Base-by-base conservation (phyloP, 2,329 filamentous ascomycete species). In the Chaetomiaceae sp. region DNA sequence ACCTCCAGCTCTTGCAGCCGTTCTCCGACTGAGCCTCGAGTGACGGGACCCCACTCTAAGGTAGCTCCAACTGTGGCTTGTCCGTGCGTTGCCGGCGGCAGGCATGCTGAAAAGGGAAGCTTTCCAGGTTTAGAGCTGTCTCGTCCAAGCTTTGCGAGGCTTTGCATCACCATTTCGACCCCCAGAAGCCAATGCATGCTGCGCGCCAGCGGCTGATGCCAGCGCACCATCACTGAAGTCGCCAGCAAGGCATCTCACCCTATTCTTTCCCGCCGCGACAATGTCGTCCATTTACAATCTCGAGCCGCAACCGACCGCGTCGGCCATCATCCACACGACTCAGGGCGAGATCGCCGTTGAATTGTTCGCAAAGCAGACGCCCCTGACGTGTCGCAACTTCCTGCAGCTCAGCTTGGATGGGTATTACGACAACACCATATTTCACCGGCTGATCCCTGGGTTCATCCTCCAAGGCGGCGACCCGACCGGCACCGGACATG, bases 401-500 rank as follows among this genome's bases (percentile, higher is more conserved):
- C 80, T 99, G 34, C 94, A 99, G 70, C 87, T 91, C 66, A 94
- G 89, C 67, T 81, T 96, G 62, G 91, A 99, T 68, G 91, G 91
- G 62, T 97, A 97, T 76, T 99, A 97, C 75, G 86, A 90, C 64
- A 85, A 87, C 66, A 96, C 91, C 0, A 85, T 94, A 58, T 99
- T 99, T 73, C 94, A 99, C 73, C 89, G 94, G 22, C 78, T 97
- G 6, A 85, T 96, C 0, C 89, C 91, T 0, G 88, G 88, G 47
- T 99, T 99, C 70, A 89, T 99, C 58, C 75, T 97, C 11, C 94
- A 99, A 67, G 94, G 92, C 27, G 94, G 94, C 52, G 94, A 99
- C 64, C 92, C 94, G 0, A 96, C 91, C 0, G 91, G 91, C 22
- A 96, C 91, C 0, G 92, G 92, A 12, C 85, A 89, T 63, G 94